Evolutionary conservation across 2,329 filamentous ascomycete genomes (phyloP).

Genomic region (Colletotrichum kahawae): DNA sequence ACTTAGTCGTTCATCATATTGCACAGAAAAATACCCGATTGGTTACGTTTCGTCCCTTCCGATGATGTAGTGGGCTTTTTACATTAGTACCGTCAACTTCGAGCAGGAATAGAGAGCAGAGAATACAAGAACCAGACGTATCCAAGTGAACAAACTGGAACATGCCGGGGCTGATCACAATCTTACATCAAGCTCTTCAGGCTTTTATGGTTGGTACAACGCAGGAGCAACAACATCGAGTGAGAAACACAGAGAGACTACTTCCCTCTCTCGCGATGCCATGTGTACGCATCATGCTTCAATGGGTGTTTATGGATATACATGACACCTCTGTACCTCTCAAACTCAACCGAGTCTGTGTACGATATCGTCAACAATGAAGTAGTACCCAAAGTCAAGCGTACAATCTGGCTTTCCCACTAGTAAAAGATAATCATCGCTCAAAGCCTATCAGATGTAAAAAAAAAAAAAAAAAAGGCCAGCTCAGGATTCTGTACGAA

Average conservation of each 20-base stretch:
- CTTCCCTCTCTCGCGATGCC: too few relatives aligned
- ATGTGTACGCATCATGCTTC: too few relatives aligned
- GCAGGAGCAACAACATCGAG: not conserved
- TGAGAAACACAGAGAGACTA: too few relatives aligned
- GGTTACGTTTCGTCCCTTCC: not conserved
- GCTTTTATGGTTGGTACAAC: not conserved
- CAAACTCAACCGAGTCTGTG: not conserved
- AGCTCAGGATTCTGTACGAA: not conserved
- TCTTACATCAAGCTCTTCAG: not conserved
- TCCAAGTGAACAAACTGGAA: not conserved
- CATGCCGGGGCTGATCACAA: not conserved
- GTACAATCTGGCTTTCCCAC: not conserved
- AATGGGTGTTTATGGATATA: too few relatives aligned
- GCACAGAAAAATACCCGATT: not conserved
- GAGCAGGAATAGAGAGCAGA: not conserved
- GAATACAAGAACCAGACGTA: not conserved
- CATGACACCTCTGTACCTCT: too few relatives aligned
- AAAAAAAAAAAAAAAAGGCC: not conserved
- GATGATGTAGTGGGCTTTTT: not conserved
- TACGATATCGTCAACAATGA: not conserved
- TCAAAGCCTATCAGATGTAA: not conserved
- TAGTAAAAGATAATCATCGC: not conserved
- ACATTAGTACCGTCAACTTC: not conserved
- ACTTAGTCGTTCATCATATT: not conserved
- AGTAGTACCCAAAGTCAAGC: not conserved